Conservation (phyloP, 257 asterid genomes). For the Petrea volubilis region DNA sequence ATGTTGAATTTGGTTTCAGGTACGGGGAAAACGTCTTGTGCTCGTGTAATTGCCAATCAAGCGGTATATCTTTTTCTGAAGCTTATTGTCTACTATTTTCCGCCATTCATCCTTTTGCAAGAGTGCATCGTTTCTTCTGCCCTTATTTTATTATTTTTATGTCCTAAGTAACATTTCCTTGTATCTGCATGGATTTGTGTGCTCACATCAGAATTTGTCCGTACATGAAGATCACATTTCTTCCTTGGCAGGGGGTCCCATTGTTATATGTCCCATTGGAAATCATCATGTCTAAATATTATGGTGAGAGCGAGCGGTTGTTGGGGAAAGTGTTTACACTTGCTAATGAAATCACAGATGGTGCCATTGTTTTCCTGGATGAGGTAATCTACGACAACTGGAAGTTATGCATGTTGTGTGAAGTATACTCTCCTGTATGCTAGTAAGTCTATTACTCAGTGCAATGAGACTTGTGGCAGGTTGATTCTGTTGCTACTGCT, state of each 20-base stretch:
- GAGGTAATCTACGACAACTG: conserved; percentile 57
- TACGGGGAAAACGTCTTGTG: conserved; percentile 97
- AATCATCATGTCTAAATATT: conserved; percentile 87
- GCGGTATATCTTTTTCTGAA: conserved; percentile 56
- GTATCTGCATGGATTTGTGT: neutral
- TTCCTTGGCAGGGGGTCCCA: conserved; percentile 71
- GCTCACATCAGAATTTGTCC: conserved; percentile 23
- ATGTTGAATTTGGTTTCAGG: conserved; percentile 58
- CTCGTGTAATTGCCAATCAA: conserved; percentile 95
- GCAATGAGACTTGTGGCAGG: conserved; percentile 44
- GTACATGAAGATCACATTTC: conserved; percentile 13
- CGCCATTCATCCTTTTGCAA: neutral
- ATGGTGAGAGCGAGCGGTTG: conserved; percentile 94
- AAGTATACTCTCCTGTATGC: conserved; percentile 1
- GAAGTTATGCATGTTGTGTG: conserved; percentile 13
- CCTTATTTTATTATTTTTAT: neutral
- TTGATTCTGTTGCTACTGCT: conserved; percentile 91
- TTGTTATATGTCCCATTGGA: conserved; percentile 90
- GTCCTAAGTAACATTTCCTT: neutral
- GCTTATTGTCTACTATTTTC: conserved; percentile 16
- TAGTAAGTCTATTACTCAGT: conserved; percentile 1
- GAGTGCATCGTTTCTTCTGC: neutral
- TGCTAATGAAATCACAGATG: conserved; percentile 79
- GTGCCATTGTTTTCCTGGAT: conserved; percentile 87
- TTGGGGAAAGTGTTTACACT: conserved; percentile 90